These are phyloP conservation scores for Candolleomyces efflorescens DNA, from an alignment of 768 basidiomycete genomes.

Conservation along the genomic window DNA sequence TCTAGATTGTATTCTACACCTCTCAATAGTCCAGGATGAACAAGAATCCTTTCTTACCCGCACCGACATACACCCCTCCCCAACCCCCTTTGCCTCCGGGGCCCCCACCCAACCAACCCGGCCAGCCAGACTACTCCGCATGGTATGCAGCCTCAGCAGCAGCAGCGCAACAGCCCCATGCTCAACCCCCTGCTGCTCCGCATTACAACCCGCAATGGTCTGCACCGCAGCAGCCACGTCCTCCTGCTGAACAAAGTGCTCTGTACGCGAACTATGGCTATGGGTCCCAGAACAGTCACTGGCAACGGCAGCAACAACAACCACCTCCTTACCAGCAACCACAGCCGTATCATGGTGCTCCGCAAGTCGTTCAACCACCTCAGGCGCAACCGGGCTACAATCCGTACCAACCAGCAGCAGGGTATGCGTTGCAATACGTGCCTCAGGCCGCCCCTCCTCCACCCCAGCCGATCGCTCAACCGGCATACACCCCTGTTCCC, in stretches of 20 bases:
- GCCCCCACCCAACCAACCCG: conserved; percentile 65
- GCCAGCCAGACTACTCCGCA: conserved; percentile 68
- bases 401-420: conserved; percentile 68
- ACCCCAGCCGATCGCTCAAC: conserved; percentile 49
- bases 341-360: conserved; percentile 49
- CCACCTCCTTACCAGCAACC: conserved; percentile 43
- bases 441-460: conserved; percentile 52
- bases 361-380: conserved; percentile 52
- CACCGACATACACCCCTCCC: conserved; percentile 61
- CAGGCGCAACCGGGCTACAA: conserved; percentile 64
- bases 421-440: conserved; percentile 62
- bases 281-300: conserved; percentile 58
- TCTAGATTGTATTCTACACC: too few species aligned
- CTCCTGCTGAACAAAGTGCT: conserved; percentile 75
- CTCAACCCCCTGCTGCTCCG: conserved; percentile 45
- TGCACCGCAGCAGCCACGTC: conserved; percentile 58
- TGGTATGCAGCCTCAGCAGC: conserved; percentile 67
- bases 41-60: conserved; percentile 79
- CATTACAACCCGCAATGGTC: conserved; percentile 67
- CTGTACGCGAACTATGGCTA: conserved; percentile 93
- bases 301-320: conserved; percentile 64
- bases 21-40: conserved; percentile 46
- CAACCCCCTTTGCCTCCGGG: conserved; percentile 81
- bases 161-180: conserved; percentile 41
- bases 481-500: conserved; percentile 39